These are phyloP conservation scores for Sclerotinia minor DNA, from an alignment of 2,329 filamentous ascomycete species.

Conservation along the genomic window DNA sequence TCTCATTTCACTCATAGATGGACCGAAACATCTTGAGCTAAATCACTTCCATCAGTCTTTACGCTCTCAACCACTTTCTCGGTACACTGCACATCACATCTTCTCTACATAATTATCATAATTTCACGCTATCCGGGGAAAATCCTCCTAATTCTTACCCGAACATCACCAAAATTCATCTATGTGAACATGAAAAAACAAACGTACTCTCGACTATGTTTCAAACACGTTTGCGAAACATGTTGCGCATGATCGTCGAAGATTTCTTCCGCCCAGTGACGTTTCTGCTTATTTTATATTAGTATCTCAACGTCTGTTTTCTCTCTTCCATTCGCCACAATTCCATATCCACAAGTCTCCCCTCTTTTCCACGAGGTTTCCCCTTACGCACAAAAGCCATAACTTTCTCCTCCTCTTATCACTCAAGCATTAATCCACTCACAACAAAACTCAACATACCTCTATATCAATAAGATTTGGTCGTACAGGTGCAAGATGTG, in stretches of 20 bases:
- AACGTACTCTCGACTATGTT: slow-evolving; percentile 45
- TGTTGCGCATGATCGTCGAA: slow-evolving; percentile 55
- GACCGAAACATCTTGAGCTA: slow-evolving; percentile 52
- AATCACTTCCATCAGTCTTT: slow-evolving; percentile 26
- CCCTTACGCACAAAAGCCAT: neutral
- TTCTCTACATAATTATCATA: too few species aligned
- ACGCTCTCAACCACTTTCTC: slow-evolving; percentile 13
- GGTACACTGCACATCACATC: neutral
- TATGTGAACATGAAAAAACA: neutral
- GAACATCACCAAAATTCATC: neutral
- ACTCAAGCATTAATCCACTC: neutral
- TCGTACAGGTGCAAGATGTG: slow-evolving; percentile 30
- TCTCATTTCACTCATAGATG: slow-evolving; percentile 47
- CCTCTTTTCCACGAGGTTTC: too few species aligned
- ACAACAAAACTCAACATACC: slow-evolving; percentile 31
- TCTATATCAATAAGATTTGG: slow-evolving; percentile 34
- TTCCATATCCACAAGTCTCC: neutral
- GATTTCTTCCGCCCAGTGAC: slow-evolving; percentile 63
- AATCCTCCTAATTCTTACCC: neutral
- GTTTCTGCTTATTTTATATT: slow-evolving; percentile 43
- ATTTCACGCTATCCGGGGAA: too few species aligned
- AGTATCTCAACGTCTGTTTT: neutral
- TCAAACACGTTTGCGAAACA: slow-evolving; percentile 53
- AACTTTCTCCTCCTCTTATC: neutral
- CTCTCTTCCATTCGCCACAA: neutral